Conservation (phyloP, 2,329 filamentous ascomycete genomes). For the Sporothrix euskadiensis region DNA sequence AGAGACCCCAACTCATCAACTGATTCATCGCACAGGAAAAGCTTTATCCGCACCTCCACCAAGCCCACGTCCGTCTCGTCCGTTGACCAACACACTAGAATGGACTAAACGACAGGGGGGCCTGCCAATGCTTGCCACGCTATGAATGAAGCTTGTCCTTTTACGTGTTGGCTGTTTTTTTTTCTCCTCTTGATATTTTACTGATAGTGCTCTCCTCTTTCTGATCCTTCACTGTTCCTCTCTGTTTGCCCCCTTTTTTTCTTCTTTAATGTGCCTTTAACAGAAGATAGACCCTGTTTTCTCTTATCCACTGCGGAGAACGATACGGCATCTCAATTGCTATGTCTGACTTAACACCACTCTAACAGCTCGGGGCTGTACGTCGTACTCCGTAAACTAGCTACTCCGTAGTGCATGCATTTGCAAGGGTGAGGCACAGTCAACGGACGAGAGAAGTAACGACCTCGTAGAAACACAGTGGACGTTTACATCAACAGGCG, state of each 20-base stretch:
- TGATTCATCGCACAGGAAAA: constrained; percentile 19
- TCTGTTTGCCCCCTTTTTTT: neutral
- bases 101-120: neutral
- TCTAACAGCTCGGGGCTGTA: neutral
- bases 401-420: constrained; percentile 7
- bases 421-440: neutral
- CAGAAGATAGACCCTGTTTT: constrained; percentile 3
- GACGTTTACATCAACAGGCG: neutral
- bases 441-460: neutral
- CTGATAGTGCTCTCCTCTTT: neutral
- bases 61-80: neutral
- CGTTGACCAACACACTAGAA: neutral
- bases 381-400: too few species aligned
- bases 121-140: neutral
- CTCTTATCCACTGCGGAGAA: constrained; percentile 17
- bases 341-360: neutral
- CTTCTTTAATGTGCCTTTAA: neutral
- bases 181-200: neutral
- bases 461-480: neutral
- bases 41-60: constrained; percentile 13
- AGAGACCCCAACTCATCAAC: neutral
- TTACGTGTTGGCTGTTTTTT: neutral
- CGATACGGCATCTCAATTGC: constrained; percentile 15
- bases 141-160: neutral
- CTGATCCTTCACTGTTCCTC: neutral